A percentile compares a stretch with the other conserved stretches of the same genome.
Conservation (phyloP, 148 eudicot species). For the Silene uniflora region DNA sequence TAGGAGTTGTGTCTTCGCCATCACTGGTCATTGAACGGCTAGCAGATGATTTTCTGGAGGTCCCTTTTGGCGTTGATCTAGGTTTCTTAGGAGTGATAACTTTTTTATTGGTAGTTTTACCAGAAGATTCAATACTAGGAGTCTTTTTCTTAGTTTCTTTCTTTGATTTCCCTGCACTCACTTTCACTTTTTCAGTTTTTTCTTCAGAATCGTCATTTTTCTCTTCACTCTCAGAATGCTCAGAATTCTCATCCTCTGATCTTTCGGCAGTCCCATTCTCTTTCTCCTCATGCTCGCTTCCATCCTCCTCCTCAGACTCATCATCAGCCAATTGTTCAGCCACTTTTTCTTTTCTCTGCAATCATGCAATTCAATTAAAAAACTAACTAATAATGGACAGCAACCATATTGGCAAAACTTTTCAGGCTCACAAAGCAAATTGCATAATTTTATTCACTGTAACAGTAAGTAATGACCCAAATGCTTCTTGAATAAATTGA, state of each 20-base stretch:
- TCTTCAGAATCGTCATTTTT: constrained; percentile 54
- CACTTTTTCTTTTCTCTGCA: constrained; percentile 30
- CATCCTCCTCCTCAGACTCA: constrained; percentile 42
- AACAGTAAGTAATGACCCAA: not conserved
- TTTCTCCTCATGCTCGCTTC: constrained; percentile 40
- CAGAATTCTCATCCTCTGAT: constrained; percentile 57
- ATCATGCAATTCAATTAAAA: not conserved
- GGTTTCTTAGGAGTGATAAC: constrained; percentile 40
- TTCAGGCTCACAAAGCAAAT: not conserved
- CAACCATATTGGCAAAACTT: not conserved
- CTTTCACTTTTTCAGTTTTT: constrained; percentile 35
- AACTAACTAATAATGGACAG: not conserved
- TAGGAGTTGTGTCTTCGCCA: constrained; percentile 45
- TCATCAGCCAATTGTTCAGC: constrained; percentile 50
- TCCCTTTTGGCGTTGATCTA: constrained; percentile 43
- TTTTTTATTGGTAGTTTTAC: constrained; percentile 48
- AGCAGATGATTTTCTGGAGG: constrained; percentile 49
- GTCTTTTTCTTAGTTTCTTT: constrained; percentile 42
- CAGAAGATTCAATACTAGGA: constrained; percentile 41
- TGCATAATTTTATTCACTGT: not conserved
- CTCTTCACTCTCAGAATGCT: constrained; percentile 41
- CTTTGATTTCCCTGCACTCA: constrained; percentile 32
- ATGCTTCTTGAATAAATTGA: not conserved
- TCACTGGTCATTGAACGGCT: constrained; percentile 39
- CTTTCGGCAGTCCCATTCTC: constrained; percentile 45